Evolutionary conservation across 2,329 filamentous ascomycete species (phyloP), one percentile per base, ranked within the genome.

Genomic region (Geosmithia morbida): DNA sequence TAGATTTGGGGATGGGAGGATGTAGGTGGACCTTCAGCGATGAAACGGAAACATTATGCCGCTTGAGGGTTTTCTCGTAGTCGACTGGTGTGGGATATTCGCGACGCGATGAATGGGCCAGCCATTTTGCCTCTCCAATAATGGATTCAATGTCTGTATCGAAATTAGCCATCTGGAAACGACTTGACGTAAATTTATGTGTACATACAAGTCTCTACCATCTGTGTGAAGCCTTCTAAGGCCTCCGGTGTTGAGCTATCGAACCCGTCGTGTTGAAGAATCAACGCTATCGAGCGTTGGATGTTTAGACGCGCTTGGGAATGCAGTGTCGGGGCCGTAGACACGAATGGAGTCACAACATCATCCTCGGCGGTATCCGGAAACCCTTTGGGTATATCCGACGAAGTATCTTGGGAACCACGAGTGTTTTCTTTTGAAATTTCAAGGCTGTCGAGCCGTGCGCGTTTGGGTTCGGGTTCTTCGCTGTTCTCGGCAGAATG

Each of bases 261-360:
- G 53, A 81, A 83, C 26, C 79, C 79, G 39, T 80, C 71, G 50
- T 79, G 71, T 41, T 72, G 61, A 26, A 82, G 59, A 2, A 70
- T 69, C 48, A 81, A 57, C 0, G 69, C 71, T 48, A 82, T 73
- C 11, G 75, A 72, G 46, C 77, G 71, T 43, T 70, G 68, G 22
- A 83, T 62, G 2, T 70, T 58, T 17, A 50, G 49, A 48, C 63
- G 56, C 7, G 61, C 62, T 49, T 62, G 57, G 29, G 56, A 56
- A 47, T 62, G 61, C 30, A 57, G 55, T 3, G 62, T 63, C 14
- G 58, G 57, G 2, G 53, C 48, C 8, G 17, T 43, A 6, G 41
- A 43, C 2, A 43, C 41, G 5, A 20, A 20, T 4, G 41, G n/a
- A 16, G 13, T 13, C 19, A 22, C 17, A 14, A 10, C 18, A 19